Conservation (phyloP, 2,329 filamentous ascomycete genomes). For the Xylaria sp. region DNA sequence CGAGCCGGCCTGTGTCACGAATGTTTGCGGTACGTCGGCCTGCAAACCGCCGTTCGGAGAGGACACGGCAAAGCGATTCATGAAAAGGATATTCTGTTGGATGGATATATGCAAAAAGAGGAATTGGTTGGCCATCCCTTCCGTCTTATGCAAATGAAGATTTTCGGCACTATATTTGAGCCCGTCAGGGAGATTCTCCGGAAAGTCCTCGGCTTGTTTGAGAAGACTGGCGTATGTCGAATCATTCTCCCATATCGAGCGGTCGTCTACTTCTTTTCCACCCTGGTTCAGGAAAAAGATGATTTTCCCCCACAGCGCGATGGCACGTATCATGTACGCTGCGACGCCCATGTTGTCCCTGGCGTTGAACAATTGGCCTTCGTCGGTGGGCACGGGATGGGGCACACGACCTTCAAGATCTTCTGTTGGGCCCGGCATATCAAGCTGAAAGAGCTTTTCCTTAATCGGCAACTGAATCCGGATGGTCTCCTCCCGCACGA, state of each 20-base stretch:
- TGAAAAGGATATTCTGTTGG: conserved; percentile 84
- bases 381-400: conserved; percentile 55
- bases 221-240: conserved; percentile 70
- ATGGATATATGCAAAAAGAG: conserved; percentile 85
- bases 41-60: conserved; percentile 59
- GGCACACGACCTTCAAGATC: conserved; percentile 67
- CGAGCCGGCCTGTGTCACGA: conserved; percentile 68
- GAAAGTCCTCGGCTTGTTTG: conserved; percentile 65
- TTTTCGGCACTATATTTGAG: conserved; percentile 78
- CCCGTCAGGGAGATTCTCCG: conserved; percentile 60
- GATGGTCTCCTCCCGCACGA: conserved; percentile 83
- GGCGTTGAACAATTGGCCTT: conserved; percentile 59
- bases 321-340: conserved; percentile 79
- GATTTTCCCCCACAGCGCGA: conserved; percentile 84
- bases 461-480: conserved; percentile 87
- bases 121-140: conserved; percentile 85
- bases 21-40: conserved; percentile 68
- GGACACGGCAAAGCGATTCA: conserved; percentile 81
- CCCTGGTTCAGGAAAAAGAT: conserved; percentile 88
- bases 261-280: conserved; percentile 70
- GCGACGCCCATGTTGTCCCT: conserved; percentile 90
- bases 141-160: conserved; percentile 74
- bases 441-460: conserved; percentile 83
- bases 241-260: conserved; percentile 75
- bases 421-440: conserved; percentile 84